Base-by-base conservation (phyloP, 208 protist genomes). In the Leishmania amazonensis region DNA sequence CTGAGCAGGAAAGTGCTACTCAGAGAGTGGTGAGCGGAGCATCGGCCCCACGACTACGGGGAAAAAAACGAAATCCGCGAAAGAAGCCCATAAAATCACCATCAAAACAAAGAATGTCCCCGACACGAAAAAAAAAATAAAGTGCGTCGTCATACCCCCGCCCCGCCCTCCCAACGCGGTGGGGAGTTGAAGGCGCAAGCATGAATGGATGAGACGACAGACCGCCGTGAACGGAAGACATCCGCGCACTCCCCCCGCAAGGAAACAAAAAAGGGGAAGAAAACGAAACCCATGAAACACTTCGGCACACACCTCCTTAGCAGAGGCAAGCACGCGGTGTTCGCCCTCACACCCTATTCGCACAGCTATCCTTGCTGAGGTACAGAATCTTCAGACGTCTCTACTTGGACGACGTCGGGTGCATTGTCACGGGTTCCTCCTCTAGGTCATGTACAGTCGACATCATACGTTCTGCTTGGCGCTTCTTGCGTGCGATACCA, bases 381-480 rank as follows among this genome's bases (percentile, higher is more conserved):
- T 7, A 17, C 19, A 35, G 17, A 21, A 11, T 60, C 19, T 42
- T 70, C 1, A 62, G 47, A 4, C 77, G 65, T 2, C 75, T 19
- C 4, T 54, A 21, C 31, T 21, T 1, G 76, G 70, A 9, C 54
- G 65, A 0, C 38, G 21, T 17, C 24, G 42, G 42, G 7, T 58
- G 65, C 38, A 65, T 15, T 49, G 67, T 28, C 72, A 60, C 65
- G 54, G 70, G 58, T 60, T 78, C 80, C 3, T 79, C 80, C 53
- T 79, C 80, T 24, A 60, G 7, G 11, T 76, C 72, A 24, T 62
- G 72, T 60, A 17, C 65, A 31, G 1, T 83, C 3, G 80, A 70
- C 67, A 79, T 54, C 75, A 83, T 68, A 4, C 67, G 80, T 2
- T 83, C 80, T 38, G 60, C 24, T 31, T 79, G 62, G 5, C 80